Base-by-base conservation (phyloP, 1,139 yeast species). In the Meyerozyma elateridarum region DNA sequence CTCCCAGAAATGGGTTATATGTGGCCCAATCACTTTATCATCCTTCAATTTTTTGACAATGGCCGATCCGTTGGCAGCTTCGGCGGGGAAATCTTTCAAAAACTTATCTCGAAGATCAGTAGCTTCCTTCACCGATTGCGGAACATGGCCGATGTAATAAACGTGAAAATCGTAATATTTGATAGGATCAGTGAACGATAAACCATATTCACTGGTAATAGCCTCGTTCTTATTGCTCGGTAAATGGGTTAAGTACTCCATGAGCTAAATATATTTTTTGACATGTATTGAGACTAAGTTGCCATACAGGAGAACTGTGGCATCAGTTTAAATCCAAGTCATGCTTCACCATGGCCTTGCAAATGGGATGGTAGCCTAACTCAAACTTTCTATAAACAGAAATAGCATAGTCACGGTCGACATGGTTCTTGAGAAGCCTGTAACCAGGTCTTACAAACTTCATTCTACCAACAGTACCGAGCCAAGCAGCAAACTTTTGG, bases 381-480 rank as follows among this genome's bases (percentile, higher is more conserved):
- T 51, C 54, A 34, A 36, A 50, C 28, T 45, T 45, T 14, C 42
- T 39, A 44, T 61, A 64, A 3, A 54, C 52, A 8, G 38, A 37
- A 4, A 54, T 38, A 2, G 70, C 70, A 41, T 51, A 55, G 2
- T 59, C 59, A 25, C 45, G 46, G 31, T 54, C 47, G 15, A 64
- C 52, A n/a, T 45, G 46, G 18, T 50, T 45, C 22, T 41, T 41
- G 33, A 64, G 52, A 16, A 62, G 41, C 24, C 45, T 52, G 41
- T 61, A 64, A 3, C 70, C 70, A 1, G 70, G 71, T 39, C 70
- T 49, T 9, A 63, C 68, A 33, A 53, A 64, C 43, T 64, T 64
- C 71, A 64, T 64, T 40, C 71, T 49, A 13, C 71, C 71, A 20
- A 63, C 64, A 0, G 62, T 51, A 5, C 69, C 69, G 35, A 64